phyloP scores from a whole-genome alignment of 345 rosid species.

The Hibiscus mutabilis region DNA sequence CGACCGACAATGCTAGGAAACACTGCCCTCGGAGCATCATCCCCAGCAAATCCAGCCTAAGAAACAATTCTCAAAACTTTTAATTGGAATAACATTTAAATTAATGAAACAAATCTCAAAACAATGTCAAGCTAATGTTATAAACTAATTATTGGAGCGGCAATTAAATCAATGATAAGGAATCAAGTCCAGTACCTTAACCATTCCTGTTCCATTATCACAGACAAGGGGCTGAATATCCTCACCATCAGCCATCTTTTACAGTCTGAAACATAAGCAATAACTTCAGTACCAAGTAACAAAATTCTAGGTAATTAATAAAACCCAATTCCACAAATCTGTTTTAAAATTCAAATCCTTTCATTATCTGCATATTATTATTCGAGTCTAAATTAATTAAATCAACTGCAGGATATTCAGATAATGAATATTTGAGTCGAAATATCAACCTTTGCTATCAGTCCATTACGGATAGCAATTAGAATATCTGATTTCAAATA shows the following conservation, averaged over 20 bases:
- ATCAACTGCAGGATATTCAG: neutral
- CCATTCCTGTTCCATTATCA: conserved; percentile 11
- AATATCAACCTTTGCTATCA: neutral
- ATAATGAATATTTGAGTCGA: neutral
- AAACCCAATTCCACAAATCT: neutral
- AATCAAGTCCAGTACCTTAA: neutral
- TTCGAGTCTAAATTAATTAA: neutral
- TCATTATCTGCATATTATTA: neutral
- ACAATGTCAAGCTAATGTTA: neutral
- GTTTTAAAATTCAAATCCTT: neutral
- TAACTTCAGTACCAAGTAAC: neutral
- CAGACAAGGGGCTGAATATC: conserved; percentile 11
- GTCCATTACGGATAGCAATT: neutral
- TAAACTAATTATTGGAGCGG: neutral
- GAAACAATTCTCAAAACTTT: neutral
- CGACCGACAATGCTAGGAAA: conserved; percentile 2
- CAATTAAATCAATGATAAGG: neutral
- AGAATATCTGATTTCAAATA: neutral
- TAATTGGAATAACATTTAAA: neutral
- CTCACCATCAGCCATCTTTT: conserved; percentile 6
- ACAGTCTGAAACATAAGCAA: neutral
- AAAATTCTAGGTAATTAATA: neutral
- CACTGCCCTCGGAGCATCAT: conserved; percentile 7
- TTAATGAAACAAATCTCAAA: too few relatives aligned
- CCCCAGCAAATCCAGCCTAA: conserved; percentile 8